Percentiles rank a stretch among this genome's conserved stretches.
Conservation (phyloP, 345 rosid species). For the Gossypioides kirkii region DNA sequence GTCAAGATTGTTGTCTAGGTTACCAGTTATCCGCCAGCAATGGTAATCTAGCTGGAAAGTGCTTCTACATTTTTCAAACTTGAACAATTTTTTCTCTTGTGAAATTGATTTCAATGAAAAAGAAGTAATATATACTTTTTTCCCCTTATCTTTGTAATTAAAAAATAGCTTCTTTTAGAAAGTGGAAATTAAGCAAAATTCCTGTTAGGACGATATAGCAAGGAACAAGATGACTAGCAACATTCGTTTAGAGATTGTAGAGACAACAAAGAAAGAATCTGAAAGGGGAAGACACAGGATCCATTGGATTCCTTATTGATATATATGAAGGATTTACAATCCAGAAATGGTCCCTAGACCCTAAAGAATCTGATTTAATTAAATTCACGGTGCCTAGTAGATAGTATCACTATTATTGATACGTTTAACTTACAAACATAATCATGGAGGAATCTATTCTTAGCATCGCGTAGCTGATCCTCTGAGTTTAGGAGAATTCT, state of each 20-base stretch:
- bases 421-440: too few relatives aligned
- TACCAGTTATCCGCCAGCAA: slow-evolving; percentile 1
- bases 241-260: background rate
- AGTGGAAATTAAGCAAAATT: background rate
- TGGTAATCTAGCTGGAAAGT: slow-evolving; percentile 7
- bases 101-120: background rate
- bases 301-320: background rate
- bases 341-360: background rate
- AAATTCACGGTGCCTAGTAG: background rate
- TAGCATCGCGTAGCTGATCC: background rate
- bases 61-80: background rate
- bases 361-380: background rate
- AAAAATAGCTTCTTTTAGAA: too few relatives aligned
- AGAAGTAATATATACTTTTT: too few relatives aligned
- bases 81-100: background rate
- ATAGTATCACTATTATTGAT: background rate
- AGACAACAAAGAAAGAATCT: background rate
- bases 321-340: background rate
- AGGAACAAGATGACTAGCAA: background rate
- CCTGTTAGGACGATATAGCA: background rate
- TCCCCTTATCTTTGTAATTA: too few relatives aligned
- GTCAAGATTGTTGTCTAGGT: background rate
- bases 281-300: background rate
- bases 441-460: slow-evolving; percentile 7
- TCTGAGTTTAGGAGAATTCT: background rate